A percentile compares a stretch with the other conserved stretches of the same genome.
These are phyloP conservation scores for Ilyonectria mors-panacis DNA, from an alignment of 2,329 filamentous ascomycete genomes.

Conservation along the genomic window DNA sequence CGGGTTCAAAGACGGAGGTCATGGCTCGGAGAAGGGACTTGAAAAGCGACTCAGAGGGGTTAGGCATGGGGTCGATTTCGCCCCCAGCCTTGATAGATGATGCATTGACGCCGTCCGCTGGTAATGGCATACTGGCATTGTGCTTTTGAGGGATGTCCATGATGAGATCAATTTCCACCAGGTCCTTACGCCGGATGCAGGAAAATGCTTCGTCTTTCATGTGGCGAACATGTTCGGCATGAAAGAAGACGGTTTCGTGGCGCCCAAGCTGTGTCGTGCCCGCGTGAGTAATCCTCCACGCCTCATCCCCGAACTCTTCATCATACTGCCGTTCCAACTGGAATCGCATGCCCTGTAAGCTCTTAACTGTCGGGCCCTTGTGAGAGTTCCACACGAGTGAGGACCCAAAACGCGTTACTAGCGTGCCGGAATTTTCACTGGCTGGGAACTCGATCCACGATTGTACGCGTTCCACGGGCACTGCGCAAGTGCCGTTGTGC, in stretches of 20 bases:
- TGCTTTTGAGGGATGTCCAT: conserved; percentile 46
- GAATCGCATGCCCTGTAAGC: conserved; percentile 72
- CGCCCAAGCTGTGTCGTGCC: conserved; percentile 86
- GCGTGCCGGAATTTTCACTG: conserved; percentile 55
- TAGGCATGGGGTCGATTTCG: conserved; percentile 25
- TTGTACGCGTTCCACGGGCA: conserved; percentile 78
- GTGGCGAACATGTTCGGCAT: conserved; percentile 81
- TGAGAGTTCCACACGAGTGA: conserved; percentile 54
- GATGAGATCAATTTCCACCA: conserved; percentile 80
- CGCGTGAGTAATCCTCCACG: conserved; percentile 83
- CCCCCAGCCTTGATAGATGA: conserved; percentile 26
- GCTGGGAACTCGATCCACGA: conserved; percentile 76
- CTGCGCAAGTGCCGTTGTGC: conserved; percentile 81
- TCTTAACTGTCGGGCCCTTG: conserved; percentile 62
- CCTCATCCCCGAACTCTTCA: conserved; percentile 56
- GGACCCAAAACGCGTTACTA: conserved; percentile 52
- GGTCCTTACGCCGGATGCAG: conserved; percentile 79
- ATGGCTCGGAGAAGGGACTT: conserved; percentile 64
- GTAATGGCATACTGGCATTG: conserved; percentile 44
- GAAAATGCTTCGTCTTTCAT: conserved; percentile 89
- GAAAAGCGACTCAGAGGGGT: conserved; percentile 59
- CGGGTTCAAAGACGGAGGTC: conserved; percentile 60
- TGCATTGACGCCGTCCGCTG: conserved; percentile 36
- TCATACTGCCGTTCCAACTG: conserved; percentile 77
- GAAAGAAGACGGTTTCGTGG: conserved; percentile 88